These are phyloP conservation scores for Aspergillus melleus DNA, from an alignment of 2,329 filamentous ascomycete species.

Conservation along the genomic window DNA sequence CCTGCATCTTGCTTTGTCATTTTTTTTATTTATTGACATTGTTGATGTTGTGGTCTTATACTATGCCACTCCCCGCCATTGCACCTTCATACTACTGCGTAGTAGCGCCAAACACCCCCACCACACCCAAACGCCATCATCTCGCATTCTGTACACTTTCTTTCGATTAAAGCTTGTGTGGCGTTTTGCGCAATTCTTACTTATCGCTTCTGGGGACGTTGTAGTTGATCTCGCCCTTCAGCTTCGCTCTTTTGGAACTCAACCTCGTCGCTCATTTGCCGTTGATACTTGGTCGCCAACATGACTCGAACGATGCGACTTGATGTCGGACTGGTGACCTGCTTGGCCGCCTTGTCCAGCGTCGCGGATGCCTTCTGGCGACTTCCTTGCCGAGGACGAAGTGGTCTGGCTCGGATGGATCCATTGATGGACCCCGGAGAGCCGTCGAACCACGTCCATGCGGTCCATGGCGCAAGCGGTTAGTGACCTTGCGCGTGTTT, in stretches of 20 bases:
- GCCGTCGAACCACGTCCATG: slow-evolving; percentile 67
- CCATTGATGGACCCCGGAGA: slow-evolving; percentile 67
- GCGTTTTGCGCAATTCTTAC: slow-evolving; percentile 12
- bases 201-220: slow-evolving; percentile 14
- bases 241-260: slow-evolving; percentile 14
- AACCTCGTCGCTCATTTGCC: slow-evolving; percentile 15
- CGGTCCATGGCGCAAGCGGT: slow-evolving; percentile 75
- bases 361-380: slow-evolving; percentile 75
- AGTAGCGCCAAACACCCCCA: neutral
- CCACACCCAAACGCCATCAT: neutral
- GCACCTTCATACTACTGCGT: slow-evolving; percentile 1
- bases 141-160: neutral
- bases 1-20: slow-evolving; percentile 4
- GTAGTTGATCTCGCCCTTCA: slow-evolving; percentile 15
- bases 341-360: slow-evolving; percentile 30
- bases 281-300: slow-evolving; percentile 1
- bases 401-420: slow-evolving; percentile 72
- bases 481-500: slow-evolving; percentile 41
- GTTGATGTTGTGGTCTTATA: slow-evolving; percentile 6
- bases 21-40: neutral
- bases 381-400: slow-evolving; percentile 74
- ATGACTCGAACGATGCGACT: slow-evolving; percentile 19
- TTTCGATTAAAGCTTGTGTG: neutral
- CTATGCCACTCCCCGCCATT: neutral
- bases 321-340: slow-evolving; percentile 24